phyloP scores from a whole-genome alignment of 2,329 filamentous ascomycete genomes.

The Tolypocladium ovalisporum region DNA sequence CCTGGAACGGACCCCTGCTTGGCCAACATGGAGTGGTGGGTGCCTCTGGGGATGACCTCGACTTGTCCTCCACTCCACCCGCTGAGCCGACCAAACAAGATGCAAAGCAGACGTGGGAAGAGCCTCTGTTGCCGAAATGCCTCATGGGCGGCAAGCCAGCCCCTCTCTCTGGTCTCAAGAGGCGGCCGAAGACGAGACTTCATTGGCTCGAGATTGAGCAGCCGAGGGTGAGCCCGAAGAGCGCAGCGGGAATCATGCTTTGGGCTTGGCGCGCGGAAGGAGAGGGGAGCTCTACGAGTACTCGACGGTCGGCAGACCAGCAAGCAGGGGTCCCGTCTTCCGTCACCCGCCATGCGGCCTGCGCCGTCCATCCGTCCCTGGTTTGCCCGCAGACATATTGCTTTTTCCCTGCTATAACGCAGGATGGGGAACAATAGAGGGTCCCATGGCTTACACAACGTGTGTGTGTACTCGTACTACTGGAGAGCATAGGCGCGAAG shows the following conservation, averaged over 20 bases:
- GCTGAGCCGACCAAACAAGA: not conserved
- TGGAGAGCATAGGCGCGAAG: not conserved
- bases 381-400: not conserved
- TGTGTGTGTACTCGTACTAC: not conserved
- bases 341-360: not conserved
- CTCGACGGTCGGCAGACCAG: not conserved
- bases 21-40: not conserved
- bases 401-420: not conserved
- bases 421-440: not conserved
- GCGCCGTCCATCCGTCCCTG: not conserved
- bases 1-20: not conserved
- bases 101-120: not conserved
- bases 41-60: not conserved
- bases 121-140: not conserved
- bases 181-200: not conserved
- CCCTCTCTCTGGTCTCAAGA: not conserved
- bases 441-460: not conserved
- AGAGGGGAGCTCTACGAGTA: not conserved
- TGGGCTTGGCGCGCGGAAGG: not conserved
- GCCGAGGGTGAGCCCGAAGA: not conserved
- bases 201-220: not conserved
- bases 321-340: not conserved
- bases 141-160: not conserved
- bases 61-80: not conserved
- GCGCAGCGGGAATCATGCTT: not conserved